phyloP scores from a whole-genome alignment of 2,329 filamentous ascomycete genomes.

The Coniella lustricola region DNA sequence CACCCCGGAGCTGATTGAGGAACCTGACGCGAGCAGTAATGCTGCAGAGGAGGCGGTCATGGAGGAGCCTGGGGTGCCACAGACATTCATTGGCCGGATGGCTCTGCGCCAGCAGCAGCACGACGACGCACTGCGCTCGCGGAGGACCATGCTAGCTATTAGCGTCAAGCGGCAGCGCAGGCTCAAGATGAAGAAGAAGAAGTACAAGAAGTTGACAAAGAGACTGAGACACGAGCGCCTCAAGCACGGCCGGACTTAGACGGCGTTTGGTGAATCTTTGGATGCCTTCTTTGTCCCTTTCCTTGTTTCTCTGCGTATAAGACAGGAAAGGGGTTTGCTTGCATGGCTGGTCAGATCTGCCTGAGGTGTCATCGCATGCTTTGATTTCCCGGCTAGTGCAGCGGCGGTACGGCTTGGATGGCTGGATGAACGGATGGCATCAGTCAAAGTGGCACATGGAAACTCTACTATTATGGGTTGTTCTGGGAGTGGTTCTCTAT shows the following conservation, averaged over 20 bases:
- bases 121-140: constrained; percentile 44
- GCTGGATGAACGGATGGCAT: constrained; percentile 1
- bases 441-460: background rate
- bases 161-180: constrained; percentile 89
- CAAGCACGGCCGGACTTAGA: constrained; percentile 65
- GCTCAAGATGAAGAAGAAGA: constrained; percentile 99
- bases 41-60: background rate
- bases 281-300: background rate
- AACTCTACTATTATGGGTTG: background rate
- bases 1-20: constrained; percentile 50
- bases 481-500: background rate
- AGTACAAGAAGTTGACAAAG: constrained; percentile 99
- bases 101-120: constrained; percentile 55
- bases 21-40: constrained; percentile 28
- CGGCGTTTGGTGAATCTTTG: background rate
- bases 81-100: constrained; percentile 65
- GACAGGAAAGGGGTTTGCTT: background rate
- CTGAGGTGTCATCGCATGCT: background rate
- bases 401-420: background rate
- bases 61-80: constrained; percentile 22
- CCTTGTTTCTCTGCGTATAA: background rate
- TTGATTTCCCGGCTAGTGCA: background rate
- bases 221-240: constrained; percentile 80
- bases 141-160: constrained; percentile 64
- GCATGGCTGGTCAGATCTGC: background rate